Conservation (phyloP, 768 basidiomycete genomes). For the Amanita fuliginea region DNA sequence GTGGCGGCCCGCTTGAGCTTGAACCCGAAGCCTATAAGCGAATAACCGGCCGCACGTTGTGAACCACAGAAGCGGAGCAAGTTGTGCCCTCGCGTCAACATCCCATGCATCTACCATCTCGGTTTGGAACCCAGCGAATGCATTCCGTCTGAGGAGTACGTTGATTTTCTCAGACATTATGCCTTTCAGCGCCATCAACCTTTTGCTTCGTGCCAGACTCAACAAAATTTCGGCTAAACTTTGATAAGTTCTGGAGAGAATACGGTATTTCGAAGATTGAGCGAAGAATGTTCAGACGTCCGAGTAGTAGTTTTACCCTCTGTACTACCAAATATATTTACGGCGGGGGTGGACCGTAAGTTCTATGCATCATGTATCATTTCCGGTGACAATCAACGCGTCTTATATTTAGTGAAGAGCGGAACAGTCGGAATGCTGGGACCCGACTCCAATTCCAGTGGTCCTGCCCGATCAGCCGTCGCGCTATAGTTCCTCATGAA, state of each 20-base stretch:
- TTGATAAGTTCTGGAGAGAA: conserved; percentile 41
- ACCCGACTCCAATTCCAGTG: conserved; percentile 14
- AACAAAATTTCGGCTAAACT: too few species aligned
- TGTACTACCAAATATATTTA: conserved; percentile 59
- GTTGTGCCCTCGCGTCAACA: too few species aligned
- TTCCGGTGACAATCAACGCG: not conserved
- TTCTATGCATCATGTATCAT: not conserved
- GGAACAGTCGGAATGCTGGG: conserved; percentile 14
- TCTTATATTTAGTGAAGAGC: conserved; percentile 17
- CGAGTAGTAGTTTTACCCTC: conserved; percentile 70
- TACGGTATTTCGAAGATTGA: conserved; percentile 56
- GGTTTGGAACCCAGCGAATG: too few species aligned
- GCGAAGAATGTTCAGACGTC: conserved; percentile 37
- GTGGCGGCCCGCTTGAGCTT: too few species aligned
- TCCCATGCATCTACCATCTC: too few species aligned
- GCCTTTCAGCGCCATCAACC: not conserved
- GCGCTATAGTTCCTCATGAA: conserved; percentile 32
- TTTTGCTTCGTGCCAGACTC: too few species aligned
- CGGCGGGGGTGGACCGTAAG: conserved; percentile 75
- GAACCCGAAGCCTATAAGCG: too few species aligned
- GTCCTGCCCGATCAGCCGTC: conserved; percentile 44
- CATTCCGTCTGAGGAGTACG: too few species aligned
- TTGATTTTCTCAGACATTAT: not conserved
- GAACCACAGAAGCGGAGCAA: too few species aligned
- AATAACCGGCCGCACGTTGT: too few species aligned